phyloP scores from a whole-genome alignment of 345 rosid genomes.

The Atalantia buxifolia region DNA sequence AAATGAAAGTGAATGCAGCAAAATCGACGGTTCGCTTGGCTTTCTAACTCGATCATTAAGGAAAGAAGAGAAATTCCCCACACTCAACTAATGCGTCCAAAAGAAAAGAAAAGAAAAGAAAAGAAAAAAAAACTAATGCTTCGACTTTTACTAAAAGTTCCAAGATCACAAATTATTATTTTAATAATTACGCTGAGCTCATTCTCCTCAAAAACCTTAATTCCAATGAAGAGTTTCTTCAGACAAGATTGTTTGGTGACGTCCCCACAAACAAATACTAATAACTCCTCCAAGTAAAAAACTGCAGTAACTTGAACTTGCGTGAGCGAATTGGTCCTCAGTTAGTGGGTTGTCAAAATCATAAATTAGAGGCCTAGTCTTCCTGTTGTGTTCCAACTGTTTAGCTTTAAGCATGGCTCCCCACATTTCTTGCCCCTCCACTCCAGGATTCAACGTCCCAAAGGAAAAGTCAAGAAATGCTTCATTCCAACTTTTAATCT shows the following conservation, averaged over 20 bases:
- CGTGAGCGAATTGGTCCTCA: background rate
- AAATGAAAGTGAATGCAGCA: slow-evolving; percentile 27
- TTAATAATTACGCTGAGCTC: slow-evolving; percentile 16
- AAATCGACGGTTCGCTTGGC: slow-evolving; percentile 34
- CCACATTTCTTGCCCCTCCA: background rate
- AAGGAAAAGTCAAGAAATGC: background rate
- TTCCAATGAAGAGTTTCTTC: background rate
- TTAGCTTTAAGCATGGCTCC: background rate
- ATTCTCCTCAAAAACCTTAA: slow-evolving; percentile 7
- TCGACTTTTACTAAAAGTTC: background rate
- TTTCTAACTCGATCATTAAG: background rate
- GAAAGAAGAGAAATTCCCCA: background rate
- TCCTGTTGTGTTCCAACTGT: background rate
- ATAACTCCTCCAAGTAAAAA: background rate
- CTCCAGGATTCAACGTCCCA: background rate
- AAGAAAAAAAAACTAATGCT: background rate
- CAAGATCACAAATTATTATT: background rate
- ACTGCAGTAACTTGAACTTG: slow-evolving; percentile 1
- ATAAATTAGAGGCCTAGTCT: background rate
- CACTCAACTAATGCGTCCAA: slow-evolving; percentile 5
- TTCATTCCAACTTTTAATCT: background rate
- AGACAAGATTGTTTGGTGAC: slow-evolving; percentile 7
- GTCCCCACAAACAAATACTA: slow-evolving; percentile 1
- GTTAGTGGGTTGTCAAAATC: slow-evolving; percentile 14
- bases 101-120: too few species aligned